phyloP scores from a whole-genome alignment of 2,329 filamentous ascomycete genomes.

The Beauveria asiatica region DNA sequence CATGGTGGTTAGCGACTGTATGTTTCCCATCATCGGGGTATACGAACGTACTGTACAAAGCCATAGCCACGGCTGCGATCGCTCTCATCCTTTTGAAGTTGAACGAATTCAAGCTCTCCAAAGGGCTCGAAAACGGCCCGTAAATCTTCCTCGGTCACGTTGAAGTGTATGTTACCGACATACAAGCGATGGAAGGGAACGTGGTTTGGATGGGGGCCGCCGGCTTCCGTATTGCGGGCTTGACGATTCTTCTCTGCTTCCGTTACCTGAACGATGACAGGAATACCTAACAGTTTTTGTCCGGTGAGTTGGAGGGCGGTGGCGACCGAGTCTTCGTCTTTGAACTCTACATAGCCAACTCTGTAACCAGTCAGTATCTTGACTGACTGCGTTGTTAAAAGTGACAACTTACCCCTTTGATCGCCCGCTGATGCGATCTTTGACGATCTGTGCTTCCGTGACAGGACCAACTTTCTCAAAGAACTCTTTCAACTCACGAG shows the following conservation, averaged over 20 bases:
- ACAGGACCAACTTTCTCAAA: slow-evolving; percentile 93
- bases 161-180: slow-evolving; percentile 99
- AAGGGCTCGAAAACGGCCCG: slow-evolving; percentile 97
- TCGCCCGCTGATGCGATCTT: slow-evolving; percentile 90
- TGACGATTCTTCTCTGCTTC: slow-evolving; percentile 99
- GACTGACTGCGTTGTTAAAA: slow-evolving; percentile 2
- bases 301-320: slow-evolving; percentile 96
- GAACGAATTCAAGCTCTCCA: slow-evolving; percentile 94
- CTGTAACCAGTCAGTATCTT: slow-evolving; percentile 43
- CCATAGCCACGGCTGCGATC: slow-evolving; percentile 91
- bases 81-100: slow-evolving; percentile 91
- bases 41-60: slow-evolving; percentile 71
- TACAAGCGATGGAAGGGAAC: slow-evolving; percentile 97
- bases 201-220: slow-evolving; percentile 63
- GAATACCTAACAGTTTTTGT: slow-evolving; percentile 96
- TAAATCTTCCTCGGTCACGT: slow-evolving; percentile 91
- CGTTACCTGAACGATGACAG: slow-evolving; percentile 95
- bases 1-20: slow-evolving; percentile 24
- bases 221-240: slow-evolving; percentile 70
- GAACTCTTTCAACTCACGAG: slow-evolving; percentile 85
- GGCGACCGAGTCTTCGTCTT: slow-evolving; percentile 85
- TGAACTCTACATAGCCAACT: slow-evolving; percentile 99
- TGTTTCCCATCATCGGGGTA: rapidly evolving
- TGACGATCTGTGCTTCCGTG: slow-evolving; percentile 96
- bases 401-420: slow-evolving; percentile 77